phyloP scores from a whole-genome alignment of 169 alveolate species.

The Plasmodium vivax region DNA sequence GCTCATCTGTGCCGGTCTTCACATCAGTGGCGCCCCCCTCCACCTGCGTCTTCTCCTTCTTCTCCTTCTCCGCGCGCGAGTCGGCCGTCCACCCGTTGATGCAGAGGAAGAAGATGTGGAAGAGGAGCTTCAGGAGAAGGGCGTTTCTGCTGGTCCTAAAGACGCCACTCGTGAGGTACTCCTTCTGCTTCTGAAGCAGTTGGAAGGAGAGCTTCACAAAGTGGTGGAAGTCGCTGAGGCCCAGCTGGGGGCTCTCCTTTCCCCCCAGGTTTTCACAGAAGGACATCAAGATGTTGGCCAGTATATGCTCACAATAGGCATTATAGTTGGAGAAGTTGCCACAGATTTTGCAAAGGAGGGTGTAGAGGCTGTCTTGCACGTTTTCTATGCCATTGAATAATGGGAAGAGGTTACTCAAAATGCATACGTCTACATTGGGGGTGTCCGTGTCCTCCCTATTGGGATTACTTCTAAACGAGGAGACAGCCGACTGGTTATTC shows the following conservation, averaged over 20 bases:
- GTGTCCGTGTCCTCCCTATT: background rate
- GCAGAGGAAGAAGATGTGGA: slow-evolving; percentile 32
- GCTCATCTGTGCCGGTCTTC: no score
- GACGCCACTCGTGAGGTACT: background rate
- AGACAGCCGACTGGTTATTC: background rate
- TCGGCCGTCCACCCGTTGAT: background rate
- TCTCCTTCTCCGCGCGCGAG: background rate
- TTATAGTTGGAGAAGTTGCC: slow-evolving; percentile 5
- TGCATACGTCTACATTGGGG: slow-evolving; percentile 7
- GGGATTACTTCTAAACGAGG: background rate
- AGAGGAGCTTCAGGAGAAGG: slow-evolving; percentile 6
- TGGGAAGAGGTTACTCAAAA: slow-evolving; percentile 11
- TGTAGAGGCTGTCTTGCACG: slow-evolving; percentile 26
- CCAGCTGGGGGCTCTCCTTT: background rate
- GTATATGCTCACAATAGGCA: slow-evolving; percentile 16
- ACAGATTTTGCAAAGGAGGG: slow-evolving; percentile 24
- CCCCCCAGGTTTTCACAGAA: slow-evolving; percentile 5
- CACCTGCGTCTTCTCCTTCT: background rate
- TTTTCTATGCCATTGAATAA: slow-evolving; percentile 7
- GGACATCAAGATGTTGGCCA: slow-evolving; percentile 29
- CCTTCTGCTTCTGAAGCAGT: slow-evolving; percentile 14
- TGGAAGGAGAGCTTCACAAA: slow-evolving; percentile 48
- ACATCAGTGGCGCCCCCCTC: background rate
- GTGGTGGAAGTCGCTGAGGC: background rate
- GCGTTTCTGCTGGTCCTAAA: background rate